These are phyloP conservation scores for Jackrogersella multiformis DNA, from an alignment of 495 filamentous ascomycete genomes.

Conservation along the genomic window DNA sequence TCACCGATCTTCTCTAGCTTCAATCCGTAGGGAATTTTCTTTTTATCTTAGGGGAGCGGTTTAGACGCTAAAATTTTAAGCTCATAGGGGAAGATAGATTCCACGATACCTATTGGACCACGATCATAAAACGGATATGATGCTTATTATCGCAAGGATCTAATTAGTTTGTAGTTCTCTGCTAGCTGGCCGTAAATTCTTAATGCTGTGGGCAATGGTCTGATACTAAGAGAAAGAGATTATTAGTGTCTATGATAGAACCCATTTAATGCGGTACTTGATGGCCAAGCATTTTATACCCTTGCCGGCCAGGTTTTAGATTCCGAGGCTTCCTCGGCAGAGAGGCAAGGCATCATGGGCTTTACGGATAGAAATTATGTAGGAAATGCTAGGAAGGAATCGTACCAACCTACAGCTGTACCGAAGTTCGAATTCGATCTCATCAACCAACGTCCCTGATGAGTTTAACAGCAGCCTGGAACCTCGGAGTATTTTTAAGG, in stretches of 20 bases:
- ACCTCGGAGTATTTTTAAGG: no score
- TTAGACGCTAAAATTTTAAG: slow-evolving; percentile 17
- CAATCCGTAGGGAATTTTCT: slow-evolving; percentile 11
- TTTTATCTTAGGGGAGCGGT: slow-evolving; percentile 15
- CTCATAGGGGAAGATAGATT: slow-evolving; percentile 1
- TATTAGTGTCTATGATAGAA: slow-evolving; percentile 5
- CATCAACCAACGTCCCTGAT: background rate
- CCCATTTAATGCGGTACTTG: slow-evolving; percentile 26
- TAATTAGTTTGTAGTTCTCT: slow-evolving; percentile 18
- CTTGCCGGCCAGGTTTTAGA: slow-evolving; percentile 9
- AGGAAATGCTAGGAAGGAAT: slow-evolving; percentile 17
- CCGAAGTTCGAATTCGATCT: background rate
- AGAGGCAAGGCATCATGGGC: slow-evolving; percentile 11
- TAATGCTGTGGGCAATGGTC: slow-evolving; percentile 32
- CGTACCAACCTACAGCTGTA: background rate
- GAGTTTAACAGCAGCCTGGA: no score
- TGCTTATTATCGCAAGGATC: slow-evolving; percentile 21
- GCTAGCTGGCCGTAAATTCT: slow-evolving; percentile 9
- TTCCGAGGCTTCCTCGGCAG: slow-evolving; percentile 14
- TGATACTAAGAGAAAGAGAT: slow-evolving; percentile 25
- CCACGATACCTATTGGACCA: slow-evolving; percentile 2
- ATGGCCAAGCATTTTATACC: slow-evolving; percentile 14
- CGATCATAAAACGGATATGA: slow-evolving; percentile 30
- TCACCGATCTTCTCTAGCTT: slow-evolving; percentile 12
- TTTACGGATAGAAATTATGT: slow-evolving; percentile 8